These are phyloP conservation scores for Trifolium repens DNA, from an alignment of 306 rosid species.

Conservation along the genomic window DNA sequence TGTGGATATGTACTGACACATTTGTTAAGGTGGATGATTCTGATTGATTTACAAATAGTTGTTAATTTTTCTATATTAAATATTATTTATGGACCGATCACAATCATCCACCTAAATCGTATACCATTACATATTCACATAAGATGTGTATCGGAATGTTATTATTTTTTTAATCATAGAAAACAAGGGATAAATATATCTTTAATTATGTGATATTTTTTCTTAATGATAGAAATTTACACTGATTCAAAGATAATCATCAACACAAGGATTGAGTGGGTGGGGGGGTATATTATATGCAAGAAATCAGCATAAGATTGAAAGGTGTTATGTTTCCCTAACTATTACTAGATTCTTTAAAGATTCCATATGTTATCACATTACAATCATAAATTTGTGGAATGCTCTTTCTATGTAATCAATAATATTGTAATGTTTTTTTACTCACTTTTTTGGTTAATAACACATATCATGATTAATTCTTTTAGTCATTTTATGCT, in stretches of 20 bases:
- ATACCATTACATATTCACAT: too few species aligned
- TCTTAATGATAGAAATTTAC: conserved; percentile 12
- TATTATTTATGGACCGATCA: too few species aligned
- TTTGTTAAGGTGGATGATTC: too few species aligned
- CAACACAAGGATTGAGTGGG: background rate
- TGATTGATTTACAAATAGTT: too few species aligned
- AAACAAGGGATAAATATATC: background rate
- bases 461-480: conserved; percentile 3
- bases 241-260: conserved; percentile 35
- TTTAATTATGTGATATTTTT: background rate
- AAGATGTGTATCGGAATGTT: too few species aligned
- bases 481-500: conserved; percentile 39
- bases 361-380: conserved; percentile 38
- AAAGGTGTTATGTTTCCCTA: conserved; percentile 37
- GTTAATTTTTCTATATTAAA: too few species aligned
- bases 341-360: background rate
- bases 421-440: conserved; percentile 3
- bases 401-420: conserved; percentile 7
- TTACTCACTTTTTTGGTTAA: background rate
- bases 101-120: too few species aligned
- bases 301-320: conserved; percentile 40
- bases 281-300: conserved; percentile 28
- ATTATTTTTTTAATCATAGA: too few species aligned
- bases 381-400: conserved; percentile 16
- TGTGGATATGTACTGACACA: too few species aligned